These are phyloP conservation scores for Annulohypoxylon stygium DNA, from an alignment of 495 filamentous ascomycete genomes.

Conservation along the genomic window DNA sequence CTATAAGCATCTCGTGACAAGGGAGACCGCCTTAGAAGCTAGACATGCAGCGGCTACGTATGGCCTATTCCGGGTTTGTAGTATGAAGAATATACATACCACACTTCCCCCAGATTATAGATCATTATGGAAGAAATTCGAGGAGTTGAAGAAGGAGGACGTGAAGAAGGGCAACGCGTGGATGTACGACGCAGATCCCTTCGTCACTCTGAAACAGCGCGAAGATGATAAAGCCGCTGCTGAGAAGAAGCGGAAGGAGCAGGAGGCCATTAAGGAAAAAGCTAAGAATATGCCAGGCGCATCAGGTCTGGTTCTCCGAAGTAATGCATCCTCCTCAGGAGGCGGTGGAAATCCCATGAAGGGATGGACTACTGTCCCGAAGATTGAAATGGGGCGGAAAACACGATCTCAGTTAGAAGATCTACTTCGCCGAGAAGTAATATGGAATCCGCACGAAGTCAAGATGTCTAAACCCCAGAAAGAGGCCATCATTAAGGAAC, in stretches of 20 bases:
- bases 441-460: conserved; percentile 87
- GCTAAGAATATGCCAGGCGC: conserved; percentile 67
- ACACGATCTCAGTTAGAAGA: conserved; percentile 82
- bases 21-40: conserved; percentile 86
- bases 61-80: conserved; percentile 89
- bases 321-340: conserved; percentile 46
- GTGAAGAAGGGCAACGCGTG: conserved; percentile 80
- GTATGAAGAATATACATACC: conserved; percentile 93
- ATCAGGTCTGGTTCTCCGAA: conserved; percentile 55
- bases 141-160: conserved; percentile 81
- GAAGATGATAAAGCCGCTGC: conserved; percentile 77
- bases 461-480: conserved; percentile 70
- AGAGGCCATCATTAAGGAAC: conserved; percentile 75
- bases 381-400: conserved; percentile 89
- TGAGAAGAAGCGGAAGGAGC: conserved; percentile 77
- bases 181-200: conserved; percentile 98
- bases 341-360: conserved; percentile 61
- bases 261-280: conserved; percentile 72
- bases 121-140: conserved; percentile 90
- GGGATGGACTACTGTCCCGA: conserved; percentile 87
- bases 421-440: conserved; percentile 77
- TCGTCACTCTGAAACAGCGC: conserved; percentile 79
- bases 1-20: conserved; percentile 74
- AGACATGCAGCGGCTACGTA: conserved; percentile 93
- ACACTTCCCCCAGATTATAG: conserved; percentile 91